Base-by-base conservation (phyloP, 441 rosid genomes). In the Eruca vesicaria region DNA sequence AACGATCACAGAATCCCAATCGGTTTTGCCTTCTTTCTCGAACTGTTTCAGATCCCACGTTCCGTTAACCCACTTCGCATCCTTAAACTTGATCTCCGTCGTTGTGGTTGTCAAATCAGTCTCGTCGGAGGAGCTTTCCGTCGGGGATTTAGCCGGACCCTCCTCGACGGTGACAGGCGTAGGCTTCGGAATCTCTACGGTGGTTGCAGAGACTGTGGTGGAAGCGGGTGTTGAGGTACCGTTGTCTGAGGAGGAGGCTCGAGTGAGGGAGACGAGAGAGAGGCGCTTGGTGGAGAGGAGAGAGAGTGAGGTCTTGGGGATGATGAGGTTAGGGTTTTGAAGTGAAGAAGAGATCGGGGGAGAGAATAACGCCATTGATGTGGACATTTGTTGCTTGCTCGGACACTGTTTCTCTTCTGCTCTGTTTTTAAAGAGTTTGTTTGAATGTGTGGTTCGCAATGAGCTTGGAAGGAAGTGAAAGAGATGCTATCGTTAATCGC, bases 1-100 rank as follows among this genome's bases (percentile, higher is more conserved):
- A 77, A 91, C 94, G 68, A 91, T 93, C 36, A 93, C 93, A 65
- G 89, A 82, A 84, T 93, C 98, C 98, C 98, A 93, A 66, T 87
- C 85, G 45, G 90, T 86, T 63, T 70, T 80, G 1, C 92, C 96
- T n/a, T 80, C 78, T 76, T 84, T 90, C 77, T 78, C 79, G 73
- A 93, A 93, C 86, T 86, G 85, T 65, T 85, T 85, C 83, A 93
- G 84, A 71, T 93, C 91, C 96, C 98, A 93, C 61, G 93, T 93
- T 26, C 98, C 98, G 61, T 76, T 80, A 58, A 89, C 77, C 98
- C 98, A 93, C 75, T 58, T 87, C 32, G 88, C 77, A 50, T 93
- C 87, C 72, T 76, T 78, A 71, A 87, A 90, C 55, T 82, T 78
- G 72, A 60, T 80, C 9, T 18, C 81, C 64, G 64, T 77, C 69